Conservation (phyloP, 2,329 filamentous ascomycete genomes). For the Colletotrichum lentis region DNA sequence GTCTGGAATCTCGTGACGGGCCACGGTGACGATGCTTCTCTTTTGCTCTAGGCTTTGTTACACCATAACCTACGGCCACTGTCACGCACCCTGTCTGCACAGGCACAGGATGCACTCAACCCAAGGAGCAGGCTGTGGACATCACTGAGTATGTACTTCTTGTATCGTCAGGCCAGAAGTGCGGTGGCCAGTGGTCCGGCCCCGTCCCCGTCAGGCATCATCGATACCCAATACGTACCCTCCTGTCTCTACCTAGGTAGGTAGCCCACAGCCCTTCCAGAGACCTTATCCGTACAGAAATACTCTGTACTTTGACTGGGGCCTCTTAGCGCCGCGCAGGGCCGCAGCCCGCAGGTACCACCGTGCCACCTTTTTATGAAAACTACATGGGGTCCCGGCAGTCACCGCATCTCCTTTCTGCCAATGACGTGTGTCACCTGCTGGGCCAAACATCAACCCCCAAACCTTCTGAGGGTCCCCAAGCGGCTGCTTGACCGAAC, state of each 20-base stretch:
- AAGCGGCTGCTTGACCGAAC: conserved; percentile 36
- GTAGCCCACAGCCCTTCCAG: background rate
- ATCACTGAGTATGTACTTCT: background rate
- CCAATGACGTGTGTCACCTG: conserved; percentile 39
- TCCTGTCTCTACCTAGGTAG: background rate
- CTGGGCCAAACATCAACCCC: conserved; percentile 36
- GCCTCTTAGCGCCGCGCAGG: conserved; percentile 36
- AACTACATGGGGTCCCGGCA: conserved; percentile 37
- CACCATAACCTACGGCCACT: background rate
- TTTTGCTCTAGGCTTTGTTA: conserved; percentile 11
- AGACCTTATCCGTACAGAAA: conserved; percentile 4
- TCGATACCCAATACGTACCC: conserved; percentile 33
- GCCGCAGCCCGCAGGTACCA: conserved; percentile 36
- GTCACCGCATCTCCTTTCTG: conserved; percentile 38
- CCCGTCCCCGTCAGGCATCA: conserved; percentile 35
- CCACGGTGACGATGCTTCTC: background rate
- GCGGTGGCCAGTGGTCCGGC: conserved; percentile 22
- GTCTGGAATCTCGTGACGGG: background rate
- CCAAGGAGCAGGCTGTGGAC: background rate
- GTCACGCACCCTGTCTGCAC: background rate
- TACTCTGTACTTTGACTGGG: conserved; percentile 16
- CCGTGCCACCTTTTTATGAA: conserved; percentile 34
- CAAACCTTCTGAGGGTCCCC: conserved; percentile 38
- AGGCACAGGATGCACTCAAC: too few species aligned
- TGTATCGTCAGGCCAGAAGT: conserved; percentile 27